Conservation (phyloP, 805 yeast genomes). For the Saccharomyces eubayanus region DNA sequence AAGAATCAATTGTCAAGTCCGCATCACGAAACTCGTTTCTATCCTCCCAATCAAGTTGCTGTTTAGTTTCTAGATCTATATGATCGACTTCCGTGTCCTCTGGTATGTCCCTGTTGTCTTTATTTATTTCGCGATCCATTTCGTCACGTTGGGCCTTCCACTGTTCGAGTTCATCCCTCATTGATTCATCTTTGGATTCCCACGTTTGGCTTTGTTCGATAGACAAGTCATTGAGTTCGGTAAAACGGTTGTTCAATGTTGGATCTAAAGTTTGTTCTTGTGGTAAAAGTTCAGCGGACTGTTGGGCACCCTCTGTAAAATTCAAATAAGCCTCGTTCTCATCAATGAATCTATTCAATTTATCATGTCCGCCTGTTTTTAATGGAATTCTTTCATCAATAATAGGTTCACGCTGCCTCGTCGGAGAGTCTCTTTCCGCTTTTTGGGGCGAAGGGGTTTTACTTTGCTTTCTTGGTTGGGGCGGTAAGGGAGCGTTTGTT, state of each 20-base stretch:
- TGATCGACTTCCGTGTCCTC: conserved; percentile 10
- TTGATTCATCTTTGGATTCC: conserved; percentile 9
- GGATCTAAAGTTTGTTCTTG: conserved; percentile 11
- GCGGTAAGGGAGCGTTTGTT: not conserved
- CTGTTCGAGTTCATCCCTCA: conserved; percentile 12
- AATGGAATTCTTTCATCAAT: not conserved
- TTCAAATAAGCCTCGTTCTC: conserved; percentile 23
- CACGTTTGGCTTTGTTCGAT: conserved; percentile 4
- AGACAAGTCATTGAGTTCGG: not conserved
- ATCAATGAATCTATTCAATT: conserved; percentile 21
- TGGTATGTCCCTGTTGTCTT: not conserved
- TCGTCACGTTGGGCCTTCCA: conserved; percentile 13
- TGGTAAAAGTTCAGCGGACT: conserved; percentile 10
- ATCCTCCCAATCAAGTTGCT: conserved; percentile 1
- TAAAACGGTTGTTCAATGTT: not conserved
- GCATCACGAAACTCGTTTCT: not conserved
- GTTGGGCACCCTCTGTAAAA: conserved; percentile 22
- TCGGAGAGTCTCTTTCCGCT: not conserved
- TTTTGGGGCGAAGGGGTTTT: not conserved
- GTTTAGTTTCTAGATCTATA: not conserved
- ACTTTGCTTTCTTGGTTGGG: not conserved
- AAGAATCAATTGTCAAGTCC: conserved; percentile 1
- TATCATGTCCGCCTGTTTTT: conserved; percentile 6
- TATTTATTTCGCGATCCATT: not conserved
- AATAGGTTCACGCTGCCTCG: not conserved